Conservation (phyloP, 768 basidiomycete genomes). For the Boletus coccyginus region DNA sequence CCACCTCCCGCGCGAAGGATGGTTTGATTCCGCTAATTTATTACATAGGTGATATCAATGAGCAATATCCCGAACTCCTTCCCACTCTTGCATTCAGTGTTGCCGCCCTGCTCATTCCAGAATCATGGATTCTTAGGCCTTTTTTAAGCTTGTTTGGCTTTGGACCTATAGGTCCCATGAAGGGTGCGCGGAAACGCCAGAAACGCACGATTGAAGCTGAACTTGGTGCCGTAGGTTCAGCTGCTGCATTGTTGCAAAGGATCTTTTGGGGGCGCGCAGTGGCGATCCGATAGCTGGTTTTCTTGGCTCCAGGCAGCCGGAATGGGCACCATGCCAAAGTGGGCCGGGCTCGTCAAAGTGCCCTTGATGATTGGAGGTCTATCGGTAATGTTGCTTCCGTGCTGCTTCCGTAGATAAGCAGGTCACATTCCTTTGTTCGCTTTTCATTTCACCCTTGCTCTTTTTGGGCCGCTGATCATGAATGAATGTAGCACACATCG, state of each 20-base stretch:
- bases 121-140: constrained; percentile 12
- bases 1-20: not conserved
- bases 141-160: constrained; percentile 14
- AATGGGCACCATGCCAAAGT: constrained; percentile 7
- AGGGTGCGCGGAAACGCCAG: not conserved
- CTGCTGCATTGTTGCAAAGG: constrained; percentile 8
- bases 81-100: constrained; percentile 1
- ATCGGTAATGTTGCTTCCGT: not conserved
- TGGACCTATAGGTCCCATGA: constrained; percentile 12
- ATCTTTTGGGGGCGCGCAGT: constrained; percentile 5
- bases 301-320: constrained; percentile 14
- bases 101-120: constrained; percentile 4
- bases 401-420: not conserved
- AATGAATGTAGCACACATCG: not conserved
- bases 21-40: not conserved
- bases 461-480: not conserved
- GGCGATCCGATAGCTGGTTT: constrained; percentile 8
- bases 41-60: constrained; percentile 11
- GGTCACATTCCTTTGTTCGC: not conserved
- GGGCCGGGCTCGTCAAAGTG: not conserved
- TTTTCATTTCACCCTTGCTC: not conserved
- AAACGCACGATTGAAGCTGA: not conserved
- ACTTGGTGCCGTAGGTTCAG: constrained; percentile 4
- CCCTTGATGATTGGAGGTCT: not conserved
- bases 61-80: constrained; percentile 7